Conservation (phyloP, 2,329 filamentous ascomycete genomes). For the Epichloe gansuensis region DNA sequence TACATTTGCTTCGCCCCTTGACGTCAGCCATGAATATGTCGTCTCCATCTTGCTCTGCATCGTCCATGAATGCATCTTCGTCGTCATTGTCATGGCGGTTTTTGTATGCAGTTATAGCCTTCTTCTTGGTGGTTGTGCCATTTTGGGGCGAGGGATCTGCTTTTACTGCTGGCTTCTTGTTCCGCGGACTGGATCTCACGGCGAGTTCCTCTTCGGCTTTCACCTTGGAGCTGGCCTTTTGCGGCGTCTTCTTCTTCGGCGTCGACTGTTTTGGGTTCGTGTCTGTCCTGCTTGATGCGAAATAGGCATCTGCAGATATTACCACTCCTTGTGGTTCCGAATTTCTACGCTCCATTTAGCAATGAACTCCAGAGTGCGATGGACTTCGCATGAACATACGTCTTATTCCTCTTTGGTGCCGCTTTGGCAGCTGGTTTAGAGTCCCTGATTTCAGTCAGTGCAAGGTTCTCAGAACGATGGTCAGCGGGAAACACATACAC, state of each 20-base stretch:
- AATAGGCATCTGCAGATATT: slow-evolving; percentile 46
- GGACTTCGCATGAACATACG: slow-evolving; percentile 23
- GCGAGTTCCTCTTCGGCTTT: slow-evolving; percentile 28
- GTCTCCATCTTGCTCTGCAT: slow-evolving; percentile 57
- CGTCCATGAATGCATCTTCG: slow-evolving; percentile 45
- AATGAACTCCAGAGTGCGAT: not conserved
- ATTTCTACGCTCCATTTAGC: slow-evolving; percentile 17
- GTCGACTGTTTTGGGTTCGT: slow-evolving; percentile 26
- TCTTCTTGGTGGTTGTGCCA: slow-evolving; percentile 26
- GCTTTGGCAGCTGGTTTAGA: slow-evolving; percentile 43
- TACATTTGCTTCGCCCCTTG: slow-evolving; percentile 51
- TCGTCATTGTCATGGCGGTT: slow-evolving; percentile 34
- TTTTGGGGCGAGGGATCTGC: slow-evolving; percentile 17
- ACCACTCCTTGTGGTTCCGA: slow-evolving; percentile 34
- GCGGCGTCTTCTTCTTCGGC: slow-evolving; percentile 21
- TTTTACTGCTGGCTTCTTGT: slow-evolving; percentile 26
- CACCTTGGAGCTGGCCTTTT: slow-evolving; percentile 27
- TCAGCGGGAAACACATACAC: not conserved
- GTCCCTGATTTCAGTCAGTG: slow-evolving; percentile 10
- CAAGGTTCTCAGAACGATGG: not conserved
- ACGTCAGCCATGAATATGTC: slow-evolving; percentile 72
- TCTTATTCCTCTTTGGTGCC: slow-evolving; percentile 40
- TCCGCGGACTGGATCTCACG: slow-evolving; percentile 40
- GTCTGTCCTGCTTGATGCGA: slow-evolving; percentile 31
- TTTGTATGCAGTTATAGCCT: slow-evolving; percentile 26